Evolutionary conservation across 495 filamentous ascomycete genomes (phyloP), one percentile per base, ranked within the genome.

Genomic region (Podospora anserina): DNA sequence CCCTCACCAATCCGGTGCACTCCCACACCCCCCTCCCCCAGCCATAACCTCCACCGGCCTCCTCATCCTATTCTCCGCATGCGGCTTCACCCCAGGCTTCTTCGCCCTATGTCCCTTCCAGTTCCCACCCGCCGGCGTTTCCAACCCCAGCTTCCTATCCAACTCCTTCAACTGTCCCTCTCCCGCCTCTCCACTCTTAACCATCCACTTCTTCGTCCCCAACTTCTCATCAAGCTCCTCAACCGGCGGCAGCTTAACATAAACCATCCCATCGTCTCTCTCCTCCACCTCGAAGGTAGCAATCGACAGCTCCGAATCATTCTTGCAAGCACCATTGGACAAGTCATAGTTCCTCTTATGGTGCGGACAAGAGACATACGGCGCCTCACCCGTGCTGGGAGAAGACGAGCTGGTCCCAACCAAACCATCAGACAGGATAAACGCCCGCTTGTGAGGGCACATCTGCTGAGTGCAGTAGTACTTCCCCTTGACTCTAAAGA

Each of bases 391-490:
- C 6, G 39, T 44, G 7, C n/a, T 7, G 60, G 86, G 80, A 27
- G 92, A 85, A 28, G 74, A 72, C 15, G 72, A 72, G 66, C 89
- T 87, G 56, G 96, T 90, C n/a, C 94, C 94, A 55, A 97, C 87
- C 2, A 98, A 74, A 5, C 92, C 92, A 75, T 97, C 94, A 0
- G 90, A 90, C 44, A 97, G 86, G 32, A 92, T 90, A 78, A 98
- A 97, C 0, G 94, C 88, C 30, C 94, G 91, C 80, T 97, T 97
- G 80, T 97, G 93, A 16, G 94, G 94, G 77, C 94, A 98, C 94
- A 98, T 98, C 77, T 98, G 93, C 84, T 98, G 94, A 18, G 90
- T 90, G n/a, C 92, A 91, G 75, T 94, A 95, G 80, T 87, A 96
- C 63, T 87, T 86, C 20, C 92, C 94, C 67, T 87, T 86, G 69